Conservation (phyloP, 164 flowering plant genomes). For the Amborella trichopoda region DNA sequence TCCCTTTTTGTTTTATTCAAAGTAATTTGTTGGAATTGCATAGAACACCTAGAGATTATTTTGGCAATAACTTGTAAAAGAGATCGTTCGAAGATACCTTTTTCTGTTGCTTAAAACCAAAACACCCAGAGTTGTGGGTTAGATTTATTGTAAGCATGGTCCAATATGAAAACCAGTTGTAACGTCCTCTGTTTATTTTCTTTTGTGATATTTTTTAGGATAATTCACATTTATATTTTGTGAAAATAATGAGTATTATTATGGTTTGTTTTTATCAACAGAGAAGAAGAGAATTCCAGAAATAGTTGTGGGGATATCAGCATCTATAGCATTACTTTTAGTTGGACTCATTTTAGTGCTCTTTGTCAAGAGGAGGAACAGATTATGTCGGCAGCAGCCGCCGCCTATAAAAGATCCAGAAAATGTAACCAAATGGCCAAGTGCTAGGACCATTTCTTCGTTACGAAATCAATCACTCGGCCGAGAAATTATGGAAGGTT, state of each 20-base stretch:
- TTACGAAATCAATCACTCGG: constrained; percentile 13
- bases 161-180: neutral
- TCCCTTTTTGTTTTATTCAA: too few relatives aligned
- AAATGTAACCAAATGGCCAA: constrained; percentile 17
- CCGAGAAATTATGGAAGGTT: constrained; percentile 31
- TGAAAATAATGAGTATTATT: neutral
- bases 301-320: constrained; percentile 19
- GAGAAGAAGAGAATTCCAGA: constrained; percentile 15
- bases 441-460: constrained; percentile 17
- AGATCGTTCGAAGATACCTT: too few relatives aligned
- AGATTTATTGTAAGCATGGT: neutral
- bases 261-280: constrained; percentile 9
- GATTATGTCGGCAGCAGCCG: constrained; percentile 5
- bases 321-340: constrained; percentile 21
- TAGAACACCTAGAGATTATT: too few relatives aligned
- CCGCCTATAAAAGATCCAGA: constrained; percentile 20
- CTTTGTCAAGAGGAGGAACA: constrained; percentile 17
- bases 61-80: too few relatives aligned
- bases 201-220: neutral
- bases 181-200: neutral
- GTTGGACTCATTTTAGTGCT: constrained; percentile 13
- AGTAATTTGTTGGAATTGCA: too few relatives aligned
- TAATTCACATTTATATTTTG: neutral
- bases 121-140: neutral
- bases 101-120: too few relatives aligned